Percentiles rank a stretch among this genome's conserved stretches.
Evolutionary conservation across 2,329 filamentous ascomycete genomes (phyloP).

Genomic region (Colletotrichum musicola): DNA sequence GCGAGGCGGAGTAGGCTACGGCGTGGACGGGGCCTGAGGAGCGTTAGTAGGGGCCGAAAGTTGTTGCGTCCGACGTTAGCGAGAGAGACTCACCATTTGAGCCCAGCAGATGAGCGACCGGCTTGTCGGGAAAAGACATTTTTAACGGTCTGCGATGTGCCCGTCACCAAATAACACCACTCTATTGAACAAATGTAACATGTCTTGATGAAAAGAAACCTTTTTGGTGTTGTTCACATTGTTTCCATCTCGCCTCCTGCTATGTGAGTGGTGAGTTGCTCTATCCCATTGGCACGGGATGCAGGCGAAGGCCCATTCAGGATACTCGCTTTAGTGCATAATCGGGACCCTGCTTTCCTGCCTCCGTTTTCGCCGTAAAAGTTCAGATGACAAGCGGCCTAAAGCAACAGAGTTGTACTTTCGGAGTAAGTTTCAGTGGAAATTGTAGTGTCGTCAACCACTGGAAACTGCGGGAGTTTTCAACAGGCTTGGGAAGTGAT

Average conservation of each 20-base stretch:
- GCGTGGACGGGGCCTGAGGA: constrained; percentile 76
- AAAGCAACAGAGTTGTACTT: no score
- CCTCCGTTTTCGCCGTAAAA: neutral
- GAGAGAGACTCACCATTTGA: constrained; percentile 64
- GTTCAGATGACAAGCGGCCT: no score
- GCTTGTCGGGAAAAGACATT: constrained; percentile 63
- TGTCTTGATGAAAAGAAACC: neutral
- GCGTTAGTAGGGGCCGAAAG: neutral
- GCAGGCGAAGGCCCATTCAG: neutral
- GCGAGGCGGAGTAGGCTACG: constrained; percentile 77
- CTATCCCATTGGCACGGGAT: neutral
- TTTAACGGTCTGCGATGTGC: constrained; percentile 25
- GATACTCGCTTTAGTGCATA: constrained; percentile 35
- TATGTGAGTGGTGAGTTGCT: neutral
- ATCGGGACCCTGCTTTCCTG: neutral
- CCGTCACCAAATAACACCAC: constrained; percentile 20
- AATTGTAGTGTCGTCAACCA: no score
- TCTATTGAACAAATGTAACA: neutral
- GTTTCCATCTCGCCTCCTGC: constrained; percentile 1
- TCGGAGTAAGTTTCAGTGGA: no score
- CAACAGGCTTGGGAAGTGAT: neutral
- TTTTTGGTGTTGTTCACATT: neutral
- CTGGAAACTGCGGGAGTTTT: no score
- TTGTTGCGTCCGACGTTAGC: neutral
- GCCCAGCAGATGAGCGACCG: constrained; percentile 68